Evolutionary conservation across 169 alveolate species (phyloP), one percentile per base, ranked within the genome.

Genomic region (Plasmodium malariae): DNA sequence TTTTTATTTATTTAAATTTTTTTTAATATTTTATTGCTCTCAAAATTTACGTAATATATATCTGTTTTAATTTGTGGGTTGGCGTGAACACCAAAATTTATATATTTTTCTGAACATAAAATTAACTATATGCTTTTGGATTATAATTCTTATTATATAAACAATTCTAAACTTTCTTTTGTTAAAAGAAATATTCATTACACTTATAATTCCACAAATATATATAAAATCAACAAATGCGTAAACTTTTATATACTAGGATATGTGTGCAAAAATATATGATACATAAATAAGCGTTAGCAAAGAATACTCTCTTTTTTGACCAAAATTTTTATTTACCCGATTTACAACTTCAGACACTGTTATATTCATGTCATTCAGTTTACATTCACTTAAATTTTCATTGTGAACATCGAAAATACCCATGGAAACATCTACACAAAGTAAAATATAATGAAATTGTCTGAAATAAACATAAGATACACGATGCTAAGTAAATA

Each of bases 361-460:
- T 68, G 86, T 83, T n/a, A 83, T 83, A 57, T 83, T 83, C 85
- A 49, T 83, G 30, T 67, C 85, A 28, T 45, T 83, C 24, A 83
- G 73, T 67, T 83, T 54, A 14, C 37, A 24, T n/a, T 83, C 91
- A 71, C 57, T 67, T 54, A 83, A 11, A 45, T 83, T 65, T 28
- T 83, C 85, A 60, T 83, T 83, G 73, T 69, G 30, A 26, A 83
- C 91, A 59, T 83, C 91, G 43, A 67, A 83, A 40, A 83, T 69
- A 7, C 91, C 91, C 62, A 83, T 55, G n/a, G 91, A 83, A 24
- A 83, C 86, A 60, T 83, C 91, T 83, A 55, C 28, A 83, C 6
- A 21, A 72, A 34, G 51, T n/a, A 65, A 63, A 36, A 74, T 55
- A 34, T 19, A 21, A n/a, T 32, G 70, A 30, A 48, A 63, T n/a